Percentiles rank a stretch among this genome's conserved stretches.
Evolutionary conservation across 768 basidiomycete species (phyloP).

Genomic region (Boletellus sp.): DNA sequence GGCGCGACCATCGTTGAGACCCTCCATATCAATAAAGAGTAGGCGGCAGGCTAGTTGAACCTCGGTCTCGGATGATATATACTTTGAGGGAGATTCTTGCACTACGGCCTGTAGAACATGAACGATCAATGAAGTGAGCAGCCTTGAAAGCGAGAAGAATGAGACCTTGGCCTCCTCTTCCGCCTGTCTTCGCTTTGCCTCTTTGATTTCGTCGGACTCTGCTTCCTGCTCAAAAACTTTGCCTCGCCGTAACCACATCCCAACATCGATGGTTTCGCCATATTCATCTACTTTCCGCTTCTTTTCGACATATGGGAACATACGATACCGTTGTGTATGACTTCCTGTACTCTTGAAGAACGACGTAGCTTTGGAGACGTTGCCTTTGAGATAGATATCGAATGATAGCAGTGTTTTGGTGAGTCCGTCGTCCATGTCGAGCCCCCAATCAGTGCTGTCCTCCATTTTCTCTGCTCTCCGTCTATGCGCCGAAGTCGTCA

Average conservation of each 20-base stretch:
- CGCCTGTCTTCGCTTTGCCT: conserved; percentile 59
- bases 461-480: conserved; percentile 47
- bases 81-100: conserved; percentile 90
- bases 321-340: conserved; percentile 80
- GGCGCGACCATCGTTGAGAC: conserved; percentile 93
- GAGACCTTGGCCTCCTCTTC: conserved; percentile 74
- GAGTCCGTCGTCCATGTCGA: conserved; percentile 73
- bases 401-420: conserved; percentile 79
- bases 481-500: conserved; percentile 24
- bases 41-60: conserved; percentile 83
- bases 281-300: conserved; percentile 91
- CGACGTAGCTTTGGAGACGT: conserved; percentile 78
- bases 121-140: conserved; percentile 4
- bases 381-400: conserved; percentile 97
- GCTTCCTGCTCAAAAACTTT: conserved; percentile 88
- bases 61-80: conserved; percentile 67
- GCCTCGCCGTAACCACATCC: conserved; percentile 91
- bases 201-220: conserved; percentile 76
- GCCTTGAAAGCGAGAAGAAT: neutral
- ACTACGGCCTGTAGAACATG: conserved; percentile 54
- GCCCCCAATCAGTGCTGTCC: conserved; percentile 61
- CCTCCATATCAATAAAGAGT: conserved; percentile 94
- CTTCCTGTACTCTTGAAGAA: conserved; percentile 80
- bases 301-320: conserved; percentile 97
- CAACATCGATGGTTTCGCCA: conserved; percentile 93